phyloP scores from a whole-genome alignment of 768 basidiomycete species.

The Tulasnella sp. region DNA sequence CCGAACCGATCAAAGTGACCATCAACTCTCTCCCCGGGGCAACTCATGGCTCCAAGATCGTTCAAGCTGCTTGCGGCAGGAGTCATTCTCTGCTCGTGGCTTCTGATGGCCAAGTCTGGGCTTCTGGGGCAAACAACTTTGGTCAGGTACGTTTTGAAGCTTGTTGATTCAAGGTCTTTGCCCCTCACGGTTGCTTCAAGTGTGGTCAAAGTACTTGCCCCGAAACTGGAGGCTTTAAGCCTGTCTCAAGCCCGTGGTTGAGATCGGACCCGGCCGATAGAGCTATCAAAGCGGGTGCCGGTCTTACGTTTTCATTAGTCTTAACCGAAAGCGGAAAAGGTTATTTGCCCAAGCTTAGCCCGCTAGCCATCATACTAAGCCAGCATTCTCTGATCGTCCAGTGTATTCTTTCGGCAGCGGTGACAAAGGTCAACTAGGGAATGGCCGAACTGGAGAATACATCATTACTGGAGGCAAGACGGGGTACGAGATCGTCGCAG shows the following conservation, averaged over 20 bases:
- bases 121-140: constrained; percentile 64
- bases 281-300: constrained; percentile 64
- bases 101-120: constrained; percentile 73
- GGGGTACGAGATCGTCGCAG: constrained; percentile 62
- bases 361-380: background rate
- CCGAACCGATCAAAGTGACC: constrained; percentile 50
- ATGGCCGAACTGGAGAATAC: constrained; percentile 86
- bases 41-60: constrained; percentile 51
- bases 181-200: constrained; percentile 27
- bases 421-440: constrained; percentile 88
- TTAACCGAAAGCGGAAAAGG: constrained; percentile 76
- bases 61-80: constrained; percentile 73
- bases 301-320: constrained; percentile 73
- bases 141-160: constrained; percentile 52
- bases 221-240: constrained; percentile 56
- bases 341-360: constrained; percentile 25
- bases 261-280: constrained; percentile 37
- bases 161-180: background rate
- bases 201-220: constrained; percentile 58
- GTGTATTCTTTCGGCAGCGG: constrained; percentile 87
- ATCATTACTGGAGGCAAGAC: constrained; percentile 79
- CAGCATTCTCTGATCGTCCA: constrained; percentile 20
- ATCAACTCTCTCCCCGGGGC: constrained; percentile 36
- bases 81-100: constrained; percentile 76
- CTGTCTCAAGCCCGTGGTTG: constrained; percentile 45